A percentile compares a stretch with the other conserved stretches of the same genome.
Evolutionary conservation across 139 green algal species (phyloP).

Genomic region (Chloropicon primus): DNA sequence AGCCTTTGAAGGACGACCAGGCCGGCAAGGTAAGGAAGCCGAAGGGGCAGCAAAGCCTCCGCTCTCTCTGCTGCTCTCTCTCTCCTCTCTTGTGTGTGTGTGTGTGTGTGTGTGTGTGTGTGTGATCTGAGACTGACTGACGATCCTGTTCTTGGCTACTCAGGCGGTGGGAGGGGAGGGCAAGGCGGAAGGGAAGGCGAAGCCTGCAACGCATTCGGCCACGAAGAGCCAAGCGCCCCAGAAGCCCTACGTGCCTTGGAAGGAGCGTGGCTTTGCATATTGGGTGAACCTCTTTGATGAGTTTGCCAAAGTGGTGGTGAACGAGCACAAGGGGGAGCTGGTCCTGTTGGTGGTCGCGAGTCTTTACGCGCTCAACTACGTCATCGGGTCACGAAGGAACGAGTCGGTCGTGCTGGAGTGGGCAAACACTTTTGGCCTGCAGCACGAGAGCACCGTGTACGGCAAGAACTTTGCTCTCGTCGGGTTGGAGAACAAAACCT

Average conservation of each 20-base stretch:
- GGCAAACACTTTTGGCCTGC: not conserved
- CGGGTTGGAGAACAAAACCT: not conserved
- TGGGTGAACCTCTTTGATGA: not conserved
- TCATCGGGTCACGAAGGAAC: not conserved
- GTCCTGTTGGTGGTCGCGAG: not conserved
- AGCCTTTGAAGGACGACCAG: no score
- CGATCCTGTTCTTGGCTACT: no score
- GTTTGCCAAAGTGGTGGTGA: not conserved
- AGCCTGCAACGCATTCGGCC: no score
- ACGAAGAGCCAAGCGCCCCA: not conserved
- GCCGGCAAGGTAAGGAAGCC: no score
- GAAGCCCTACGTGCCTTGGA: not conserved
- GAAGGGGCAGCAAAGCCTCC: no score
- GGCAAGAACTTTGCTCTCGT: not conserved
- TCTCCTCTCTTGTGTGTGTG: no score
- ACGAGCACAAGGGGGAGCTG: not conserved
- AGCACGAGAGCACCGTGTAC: not conserved
- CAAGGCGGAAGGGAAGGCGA: no score
- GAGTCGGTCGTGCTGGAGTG: not conserved
- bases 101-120: no score
- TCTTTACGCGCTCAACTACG: not conserved
- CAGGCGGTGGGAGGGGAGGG: no score
- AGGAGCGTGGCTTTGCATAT: not conserved
- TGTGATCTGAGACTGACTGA: no score
- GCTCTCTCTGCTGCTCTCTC: no score